Evolutionary conservation across 2,329 filamentous ascomycete species (phyloP).

Genomic region (Curvularia eragrostidis): DNA sequence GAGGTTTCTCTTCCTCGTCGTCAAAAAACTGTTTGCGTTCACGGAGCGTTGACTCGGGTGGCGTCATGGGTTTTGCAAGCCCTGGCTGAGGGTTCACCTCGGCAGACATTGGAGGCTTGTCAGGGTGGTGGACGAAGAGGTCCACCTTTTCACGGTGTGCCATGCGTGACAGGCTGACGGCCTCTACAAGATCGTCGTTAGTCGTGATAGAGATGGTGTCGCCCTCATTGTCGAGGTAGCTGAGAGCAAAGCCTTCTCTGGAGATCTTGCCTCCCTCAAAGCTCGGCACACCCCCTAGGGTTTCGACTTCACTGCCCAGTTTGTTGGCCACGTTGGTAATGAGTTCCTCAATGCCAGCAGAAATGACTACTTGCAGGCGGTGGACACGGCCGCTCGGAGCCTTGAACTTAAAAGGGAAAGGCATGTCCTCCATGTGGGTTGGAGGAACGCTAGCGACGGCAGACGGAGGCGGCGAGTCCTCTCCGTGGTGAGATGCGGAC

Average conservation of each 20-base stretch:
- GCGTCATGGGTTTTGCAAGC: slow-evolving; percentile 58
- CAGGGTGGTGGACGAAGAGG: slow-evolving; percentile 92
- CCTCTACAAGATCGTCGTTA: slow-evolving; percentile 89
- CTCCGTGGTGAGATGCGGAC: slow-evolving; percentile 89
- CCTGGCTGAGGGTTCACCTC: slow-evolving; percentile 66
- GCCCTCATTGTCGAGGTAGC: slow-evolving; percentile 95
- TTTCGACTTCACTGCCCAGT: slow-evolving; percentile 81
- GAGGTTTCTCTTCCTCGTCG: slow-evolving; percentile 60
- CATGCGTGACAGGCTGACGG: slow-evolving; percentile 81
- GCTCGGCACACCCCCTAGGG: slow-evolving; percentile 79
- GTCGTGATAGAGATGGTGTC: slow-evolving; percentile 97
- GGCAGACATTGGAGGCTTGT: slow-evolving; percentile 79
- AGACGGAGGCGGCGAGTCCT: slow-evolving; percentile 75
- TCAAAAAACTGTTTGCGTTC: slow-evolving; percentile 58
- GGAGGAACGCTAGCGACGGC: slow-evolving; percentile 64
- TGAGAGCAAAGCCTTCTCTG: slow-evolving; percentile 83
- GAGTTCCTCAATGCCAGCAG: slow-evolving; percentile 80
- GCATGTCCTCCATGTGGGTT: slow-evolving; percentile 67
- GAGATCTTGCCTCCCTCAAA: slow-evolving; percentile 82
- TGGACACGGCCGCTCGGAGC: slow-evolving; percentile 94
- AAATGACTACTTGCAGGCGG: slow-evolving; percentile 81
- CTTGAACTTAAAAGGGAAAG: slow-evolving; percentile 99
- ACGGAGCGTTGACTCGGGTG: slow-evolving; percentile 59
- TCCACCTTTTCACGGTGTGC: slow-evolving; percentile 90
- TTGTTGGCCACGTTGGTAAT: slow-evolving; percentile 80